Evolutionary conservation across 2,329 filamentous ascomycete genomes (phyloP), one percentile per base, ranked within the genome.

Genomic region (Hymenoscyphus salicellus): DNA sequence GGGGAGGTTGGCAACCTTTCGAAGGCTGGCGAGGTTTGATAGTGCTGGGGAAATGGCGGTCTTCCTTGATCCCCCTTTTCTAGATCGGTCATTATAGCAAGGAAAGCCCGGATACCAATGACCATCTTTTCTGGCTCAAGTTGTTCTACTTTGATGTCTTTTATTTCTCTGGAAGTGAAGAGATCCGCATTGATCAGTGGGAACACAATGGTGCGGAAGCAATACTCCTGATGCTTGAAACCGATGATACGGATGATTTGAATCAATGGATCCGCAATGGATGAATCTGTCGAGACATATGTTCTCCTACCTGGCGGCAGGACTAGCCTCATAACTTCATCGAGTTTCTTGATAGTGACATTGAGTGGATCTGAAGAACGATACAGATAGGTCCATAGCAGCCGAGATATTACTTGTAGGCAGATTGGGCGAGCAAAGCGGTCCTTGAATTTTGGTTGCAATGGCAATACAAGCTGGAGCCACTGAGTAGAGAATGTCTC

Each of bases 91-190:
- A 99, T 94, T 70, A 98, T 92, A 36, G 90, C 91, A 32, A 99
- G 82, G 75, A 98, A 99, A 2, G 95, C 91, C 68, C 93, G 87
- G 68, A 99, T 99, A 2, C 93, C 95, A 71, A 99, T 91, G n/a
- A 98, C 94, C 79, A 97, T 96, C 72, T 92, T 90, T 74, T 99
- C 96, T 0, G 96, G 95, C 67, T 99, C 95, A 67, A 99, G 84
- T 73, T 96, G 92, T 74, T 98, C 95, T 32, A 97, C 90, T 72
- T 87, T 92, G 41, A 65, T 61, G 26, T 65, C 66, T 74, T 87
- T 93, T 33, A 76, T 84, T 68, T 91, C 81, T 63, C 69, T 71
- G 20, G 88, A 86, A 32, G 85, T 83, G 75, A 97, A 95, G n/a
- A 93, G 81, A 61, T 97, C 94, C 1, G 93, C 92, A 74, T 96